These are phyloP conservation scores for Salix suchowensis DNA, from an alignment of 345 rosid genomes.

Conservation along the genomic window DNA sequence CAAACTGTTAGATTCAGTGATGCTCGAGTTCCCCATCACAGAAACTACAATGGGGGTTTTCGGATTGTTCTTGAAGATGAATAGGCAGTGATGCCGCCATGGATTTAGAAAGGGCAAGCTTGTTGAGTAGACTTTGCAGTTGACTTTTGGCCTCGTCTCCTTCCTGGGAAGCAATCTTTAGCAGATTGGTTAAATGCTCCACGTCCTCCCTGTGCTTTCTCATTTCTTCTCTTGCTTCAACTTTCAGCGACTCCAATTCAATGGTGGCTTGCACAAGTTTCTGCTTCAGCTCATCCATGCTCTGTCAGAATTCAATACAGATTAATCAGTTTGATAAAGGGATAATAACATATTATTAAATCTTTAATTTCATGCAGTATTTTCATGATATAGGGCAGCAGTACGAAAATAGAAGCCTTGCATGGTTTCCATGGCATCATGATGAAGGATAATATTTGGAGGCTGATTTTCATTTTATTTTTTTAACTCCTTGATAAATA, in stretches of 20 bases:
- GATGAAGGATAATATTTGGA: too few relatives aligned
- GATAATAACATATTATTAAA: not conserved
- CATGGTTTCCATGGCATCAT: not conserved
- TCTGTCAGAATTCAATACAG: slow-evolving; percentile 36
- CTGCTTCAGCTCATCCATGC: slow-evolving; percentile 56
- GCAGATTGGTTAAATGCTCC: slow-evolving; percentile 41
- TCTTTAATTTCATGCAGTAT: too few relatives aligned
- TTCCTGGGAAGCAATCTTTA: slow-evolving; percentile 58
- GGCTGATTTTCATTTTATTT: too few relatives aligned
- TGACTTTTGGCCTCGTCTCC: slow-evolving; percentile 77
- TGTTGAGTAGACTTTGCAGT: slow-evolving; percentile 48
- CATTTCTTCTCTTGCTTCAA: slow-evolving; percentile 50
- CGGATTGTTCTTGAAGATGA: slow-evolving; percentile 14
- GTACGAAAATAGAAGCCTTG: not conserved
- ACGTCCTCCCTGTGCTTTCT: slow-evolving; percentile 48
- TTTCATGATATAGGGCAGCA: too few relatives aligned
- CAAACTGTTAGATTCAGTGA: slow-evolving; percentile 70
- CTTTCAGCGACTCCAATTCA: slow-evolving; percentile 59
- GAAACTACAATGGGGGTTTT: slow-evolving; percentile 22
- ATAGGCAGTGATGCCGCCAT: not conserved
- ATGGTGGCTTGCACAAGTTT: slow-evolving; percentile 53
- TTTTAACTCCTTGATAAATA: too few relatives aligned
- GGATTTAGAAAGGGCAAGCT: slow-evolving; percentile 26
- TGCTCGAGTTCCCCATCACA: slow-evolving; percentile 62
- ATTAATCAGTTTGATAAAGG: not conserved